Evolutionary conservation across 2,329 filamentous ascomycete species (phyloP).

Genomic region (Fusarium drepaniforme): DNA sequence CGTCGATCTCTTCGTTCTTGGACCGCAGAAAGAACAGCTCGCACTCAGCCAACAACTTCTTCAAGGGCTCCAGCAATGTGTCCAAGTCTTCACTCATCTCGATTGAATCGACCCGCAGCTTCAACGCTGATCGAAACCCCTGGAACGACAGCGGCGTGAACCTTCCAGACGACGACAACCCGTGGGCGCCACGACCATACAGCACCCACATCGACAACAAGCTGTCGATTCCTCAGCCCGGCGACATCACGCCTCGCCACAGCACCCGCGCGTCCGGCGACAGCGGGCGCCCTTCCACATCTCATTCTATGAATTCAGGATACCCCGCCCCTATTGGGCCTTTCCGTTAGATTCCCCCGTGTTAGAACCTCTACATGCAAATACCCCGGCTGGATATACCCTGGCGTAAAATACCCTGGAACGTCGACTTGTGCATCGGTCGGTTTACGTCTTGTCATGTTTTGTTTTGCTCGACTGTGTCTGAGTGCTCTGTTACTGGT

Average conservation of each 20-base stretch:
- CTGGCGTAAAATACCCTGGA: constrained; percentile 71
- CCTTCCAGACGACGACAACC: constrained; percentile 86
- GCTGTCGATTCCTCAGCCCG: constrained; percentile 75
- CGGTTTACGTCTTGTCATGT: constrained; percentile 55
- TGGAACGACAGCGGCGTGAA: constrained; percentile 99
- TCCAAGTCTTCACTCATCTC: constrained; percentile 97
- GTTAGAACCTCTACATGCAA: constrained; percentile 64
- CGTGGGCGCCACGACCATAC: constrained; percentile 72
- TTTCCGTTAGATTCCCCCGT: constrained; percentile 79
- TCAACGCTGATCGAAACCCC: constrained; percentile 91
- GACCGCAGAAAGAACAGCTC: constrained; percentile 95
- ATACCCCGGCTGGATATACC: constrained; percentile 76
- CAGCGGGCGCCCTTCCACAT: constrained; percentile 92
- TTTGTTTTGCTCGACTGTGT: constrained; percentile 36
- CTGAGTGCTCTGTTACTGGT: constrained; percentile 25
- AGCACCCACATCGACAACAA: constrained; percentile 75
- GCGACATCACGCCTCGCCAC: constrained; percentile 88
- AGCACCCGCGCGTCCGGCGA: constrained; percentile 87
- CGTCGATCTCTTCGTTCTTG: constrained; percentile 94
- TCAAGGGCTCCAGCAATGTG: constrained; percentile 91
- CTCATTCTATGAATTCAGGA: constrained; percentile 95
- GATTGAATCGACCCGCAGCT: constrained; percentile 93
- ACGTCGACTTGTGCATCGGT: constrained; percentile 61
- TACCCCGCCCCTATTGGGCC: constrained; percentile 93
- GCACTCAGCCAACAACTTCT: constrained; percentile 86